These are phyloP conservation scores for Helicocarpus griseus DNA, from an alignment of 2,329 filamentous ascomycete species.

Conservation along the genomic window DNA sequence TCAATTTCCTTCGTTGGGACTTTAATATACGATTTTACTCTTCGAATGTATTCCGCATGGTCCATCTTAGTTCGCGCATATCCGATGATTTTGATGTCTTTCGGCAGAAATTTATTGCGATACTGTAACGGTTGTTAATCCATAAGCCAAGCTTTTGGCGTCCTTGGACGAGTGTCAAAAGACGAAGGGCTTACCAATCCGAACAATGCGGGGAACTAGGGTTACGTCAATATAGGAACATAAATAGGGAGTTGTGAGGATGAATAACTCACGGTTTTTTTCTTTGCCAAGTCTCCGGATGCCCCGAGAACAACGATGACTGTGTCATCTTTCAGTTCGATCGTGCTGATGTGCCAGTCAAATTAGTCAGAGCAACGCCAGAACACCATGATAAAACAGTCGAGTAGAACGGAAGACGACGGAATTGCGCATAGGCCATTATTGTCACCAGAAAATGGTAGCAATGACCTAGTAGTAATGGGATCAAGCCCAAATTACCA, in stretches of 20 bases:
- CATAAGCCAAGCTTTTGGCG: slow-evolving; percentile 5
- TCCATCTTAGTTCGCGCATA: slow-evolving; percentile 99
- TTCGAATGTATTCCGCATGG: slow-evolving; percentile 84
- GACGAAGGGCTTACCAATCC: slow-evolving; percentile 64
- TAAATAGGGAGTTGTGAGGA: neutral
- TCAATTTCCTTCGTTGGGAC: slow-evolving; percentile 95
- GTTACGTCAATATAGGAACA: slow-evolving; percentile 10
- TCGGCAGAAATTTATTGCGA: slow-evolving; percentile 95
- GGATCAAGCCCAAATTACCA: neutral
- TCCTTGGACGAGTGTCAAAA: neutral
- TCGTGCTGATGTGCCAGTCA: slow-evolving; percentile 46
- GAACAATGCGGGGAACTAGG: slow-evolving; percentile 88
- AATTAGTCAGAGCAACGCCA: neutral
- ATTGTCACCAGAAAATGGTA: neutral
- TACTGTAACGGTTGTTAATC: slow-evolving; percentile 48
- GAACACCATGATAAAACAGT: too few species aligned
- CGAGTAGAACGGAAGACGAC: neutral
- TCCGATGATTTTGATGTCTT: slow-evolving; percentile 92
- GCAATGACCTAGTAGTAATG: neutral
- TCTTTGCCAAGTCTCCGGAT: slow-evolving; percentile 96
- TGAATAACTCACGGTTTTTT: slow-evolving; percentile 74
- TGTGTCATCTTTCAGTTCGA: slow-evolving; percentile 98
- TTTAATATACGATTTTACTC: slow-evolving; percentile 98
- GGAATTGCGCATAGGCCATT: neutral
- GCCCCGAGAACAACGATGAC: slow-evolving; percentile 93